A percentile compares a stretch with the other conserved stretches of the same genome.
These are phyloP conservation scores for Hypoxylon sp. DNA, from an alignment of 2,329 filamentous ascomycete genomes.

Conservation along the genomic window DNA sequence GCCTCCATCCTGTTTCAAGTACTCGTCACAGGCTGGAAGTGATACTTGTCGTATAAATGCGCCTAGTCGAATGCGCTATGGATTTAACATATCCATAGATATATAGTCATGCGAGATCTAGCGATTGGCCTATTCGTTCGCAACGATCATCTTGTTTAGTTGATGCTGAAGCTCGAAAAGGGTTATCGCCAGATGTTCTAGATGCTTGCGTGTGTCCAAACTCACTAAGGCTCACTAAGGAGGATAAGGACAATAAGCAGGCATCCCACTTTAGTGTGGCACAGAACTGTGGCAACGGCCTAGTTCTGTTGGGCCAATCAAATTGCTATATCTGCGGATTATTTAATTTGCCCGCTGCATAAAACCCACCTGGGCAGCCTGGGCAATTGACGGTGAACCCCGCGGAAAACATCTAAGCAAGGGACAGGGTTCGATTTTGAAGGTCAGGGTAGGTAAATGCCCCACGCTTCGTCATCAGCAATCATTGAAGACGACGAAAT, in stretches of 20 bases:
- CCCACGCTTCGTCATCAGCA: slow-evolving; percentile 37
- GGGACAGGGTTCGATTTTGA: slow-evolving; percentile 10
- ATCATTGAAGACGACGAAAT: neutral
- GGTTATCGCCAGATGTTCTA: slow-evolving; percentile 16
- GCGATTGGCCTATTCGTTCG: slow-evolving; percentile 31
- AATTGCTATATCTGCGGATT: slow-evolving; percentile 8
- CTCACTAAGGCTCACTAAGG: slow-evolving; percentile 1
- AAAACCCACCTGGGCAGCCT: neutral
- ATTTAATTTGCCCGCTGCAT: slow-evolving; percentile 21
- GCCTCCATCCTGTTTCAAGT: slow-evolving; percentile 79
- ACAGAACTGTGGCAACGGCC: slow-evolving; percentile 30
- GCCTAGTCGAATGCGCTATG: slow-evolving; percentile 38
- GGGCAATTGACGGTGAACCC: slow-evolving; percentile 10
- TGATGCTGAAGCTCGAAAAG: slow-evolving; percentile 29
- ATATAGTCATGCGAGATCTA: slow-evolving; percentile 13
- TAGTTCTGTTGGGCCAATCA: slow-evolving; percentile 9
- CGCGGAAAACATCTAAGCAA: slow-evolving; percentile 5
- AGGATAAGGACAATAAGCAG: slow-evolving; percentile 18
- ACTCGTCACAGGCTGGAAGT: slow-evolving; percentile 24
- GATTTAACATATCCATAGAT: slow-evolving; percentile 32
- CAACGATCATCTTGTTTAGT: slow-evolving; percentile 11
- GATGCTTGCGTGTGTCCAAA: slow-evolving; percentile 1
- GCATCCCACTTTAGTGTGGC: slow-evolving; percentile 33
- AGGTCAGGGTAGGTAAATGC: slow-evolving; percentile 26
- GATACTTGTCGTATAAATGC: slow-evolving; percentile 24